Percentiles rank a stretch among this genome's conserved stretches.
These are phyloP conservation scores for Pseudopyricularia cyperi DNA, from an alignment of 2,329 filamentous ascomycete genomes.

Conservation along the genomic window DNA sequence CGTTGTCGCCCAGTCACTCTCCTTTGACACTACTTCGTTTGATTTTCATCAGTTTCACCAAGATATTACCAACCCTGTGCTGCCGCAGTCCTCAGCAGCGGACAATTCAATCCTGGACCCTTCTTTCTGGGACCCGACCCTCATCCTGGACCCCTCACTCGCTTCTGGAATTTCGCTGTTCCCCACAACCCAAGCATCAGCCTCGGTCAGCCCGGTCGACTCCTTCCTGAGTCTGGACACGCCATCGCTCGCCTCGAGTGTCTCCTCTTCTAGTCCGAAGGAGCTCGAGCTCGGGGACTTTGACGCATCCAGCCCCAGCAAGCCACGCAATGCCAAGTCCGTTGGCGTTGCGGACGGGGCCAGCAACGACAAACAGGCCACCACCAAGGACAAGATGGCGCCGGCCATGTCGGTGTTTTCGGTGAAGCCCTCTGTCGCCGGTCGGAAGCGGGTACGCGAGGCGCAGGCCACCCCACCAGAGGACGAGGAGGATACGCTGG, in stretches of 20 bases:
- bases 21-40: neutral
- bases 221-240: conserved; percentile 1
- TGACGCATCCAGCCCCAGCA: neutral
- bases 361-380: neutral
- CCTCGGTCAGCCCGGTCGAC: neutral
- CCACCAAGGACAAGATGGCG: conserved; percentile 1
- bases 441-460: neutral
- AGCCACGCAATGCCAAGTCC: neutral
- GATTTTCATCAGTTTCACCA: neutral
- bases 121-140: neutral
- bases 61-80: neutral
- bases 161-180: neutral
- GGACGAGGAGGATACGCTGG: neutral
- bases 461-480: neutral
- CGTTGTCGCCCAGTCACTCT: neutral
- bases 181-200: neutral
- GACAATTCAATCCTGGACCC: neutral
- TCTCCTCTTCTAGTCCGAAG: conserved; percentile 3
- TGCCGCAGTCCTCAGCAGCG: neutral
- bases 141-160: neutral
- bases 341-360: neutral
- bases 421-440: neutral
- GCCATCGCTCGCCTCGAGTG: conserved; percentile 2
- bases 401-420: conserved; percentile 1
- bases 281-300: conserved; percentile 1